Percentiles rank a stretch among this genome's conserved stretches.
phyloP scores from a whole-genome alignment of 257 asterid species.

The Solanum chaucha region DNA sequence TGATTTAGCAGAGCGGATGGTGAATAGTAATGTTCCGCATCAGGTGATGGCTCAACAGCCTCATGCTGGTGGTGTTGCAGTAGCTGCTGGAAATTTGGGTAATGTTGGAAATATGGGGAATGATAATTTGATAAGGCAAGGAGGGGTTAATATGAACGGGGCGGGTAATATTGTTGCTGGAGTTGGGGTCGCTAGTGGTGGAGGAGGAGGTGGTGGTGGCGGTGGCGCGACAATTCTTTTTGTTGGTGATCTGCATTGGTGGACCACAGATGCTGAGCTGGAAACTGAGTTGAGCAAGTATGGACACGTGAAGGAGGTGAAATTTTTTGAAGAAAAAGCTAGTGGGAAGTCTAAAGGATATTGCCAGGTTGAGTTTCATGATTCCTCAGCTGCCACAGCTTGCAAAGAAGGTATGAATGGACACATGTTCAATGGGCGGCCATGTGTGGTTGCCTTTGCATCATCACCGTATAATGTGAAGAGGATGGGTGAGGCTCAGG shows the following conservation, averaged over 20 bases:
- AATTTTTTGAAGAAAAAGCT: slow-evolving; percentile 86
- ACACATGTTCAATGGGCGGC: slow-evolving; percentile 67
- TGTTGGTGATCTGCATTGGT: slow-evolving; percentile 96
- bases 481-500: slow-evolving; percentile 81
- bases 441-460: slow-evolving; percentile 94
- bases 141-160: slow-evolving; percentile 10
- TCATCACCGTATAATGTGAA: slow-evolving; percentile 70
- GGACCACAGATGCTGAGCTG: slow-evolving; percentile 95
- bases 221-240: slow-evolving; percentile 52
- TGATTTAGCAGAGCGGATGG: slow-evolving; percentile 3
- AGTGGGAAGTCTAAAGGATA: slow-evolving; percentile 99
- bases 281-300: slow-evolving; percentile 69
- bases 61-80: not conserved
- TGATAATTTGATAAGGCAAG: slow-evolving; percentile 13
- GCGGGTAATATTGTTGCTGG: slow-evolving; percentile 15
- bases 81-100: not conserved
- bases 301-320: slow-evolving; percentile 86
- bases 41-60: slow-evolving; percentile 14
- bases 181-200: slow-evolving; percentile 7
- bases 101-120: slow-evolving; percentile 7
- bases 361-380: slow-evolving; percentile 88
- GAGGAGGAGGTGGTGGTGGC: slow-evolving; percentile 16
- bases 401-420: slow-evolving; percentile 92
- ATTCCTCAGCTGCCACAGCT: slow-evolving; percentile 63
- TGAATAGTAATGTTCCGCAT: slow-evolving; percentile 7